phyloP scores from a whole-genome alignment of 768 basidiomycete species.

The Kwoniella dendrophila region DNA sequence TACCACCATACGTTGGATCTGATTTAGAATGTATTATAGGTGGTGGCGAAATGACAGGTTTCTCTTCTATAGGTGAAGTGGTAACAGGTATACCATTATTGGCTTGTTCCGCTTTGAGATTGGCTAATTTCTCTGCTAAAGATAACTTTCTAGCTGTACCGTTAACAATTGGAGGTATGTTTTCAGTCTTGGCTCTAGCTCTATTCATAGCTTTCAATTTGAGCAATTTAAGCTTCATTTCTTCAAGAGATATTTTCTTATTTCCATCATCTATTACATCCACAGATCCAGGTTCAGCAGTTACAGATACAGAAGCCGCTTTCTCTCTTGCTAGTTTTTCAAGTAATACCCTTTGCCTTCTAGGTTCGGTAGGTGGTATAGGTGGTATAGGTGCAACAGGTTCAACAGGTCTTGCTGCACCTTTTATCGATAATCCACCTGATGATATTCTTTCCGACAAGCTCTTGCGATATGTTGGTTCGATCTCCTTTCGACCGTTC shows the following conservation, averaged over 20 bases:
- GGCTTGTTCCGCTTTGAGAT: background rate
- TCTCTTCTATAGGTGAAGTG: no score
- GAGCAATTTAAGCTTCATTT: background rate
- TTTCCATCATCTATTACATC: background rate
- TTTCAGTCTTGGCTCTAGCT: background rate
- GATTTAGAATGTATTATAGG: no score
- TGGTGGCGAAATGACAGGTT: no score
- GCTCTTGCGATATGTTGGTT: no score
- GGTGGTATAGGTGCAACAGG: background rate
- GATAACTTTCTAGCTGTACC: background rate
- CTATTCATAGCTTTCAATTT: constrained; percentile 1
- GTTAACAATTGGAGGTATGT: background rate
- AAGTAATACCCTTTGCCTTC: background rate
- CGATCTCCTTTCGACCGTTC: no score
- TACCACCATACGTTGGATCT: constrained; percentile 22
- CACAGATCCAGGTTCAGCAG: background rate
- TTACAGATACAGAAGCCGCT: background rate
- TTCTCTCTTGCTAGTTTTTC: constrained; percentile 6
- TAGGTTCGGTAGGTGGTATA: background rate
- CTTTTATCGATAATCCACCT: constrained; percentile 25
- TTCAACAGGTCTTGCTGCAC: constrained; percentile 23
- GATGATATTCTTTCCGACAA: background rate
- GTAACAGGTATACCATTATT: background rate
- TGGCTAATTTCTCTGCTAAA: constrained; percentile 4
- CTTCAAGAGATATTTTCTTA: background rate